Conservation (phyloP, 2,329 filamentous ascomycete species). For the Dothistroma pini region DNA sequence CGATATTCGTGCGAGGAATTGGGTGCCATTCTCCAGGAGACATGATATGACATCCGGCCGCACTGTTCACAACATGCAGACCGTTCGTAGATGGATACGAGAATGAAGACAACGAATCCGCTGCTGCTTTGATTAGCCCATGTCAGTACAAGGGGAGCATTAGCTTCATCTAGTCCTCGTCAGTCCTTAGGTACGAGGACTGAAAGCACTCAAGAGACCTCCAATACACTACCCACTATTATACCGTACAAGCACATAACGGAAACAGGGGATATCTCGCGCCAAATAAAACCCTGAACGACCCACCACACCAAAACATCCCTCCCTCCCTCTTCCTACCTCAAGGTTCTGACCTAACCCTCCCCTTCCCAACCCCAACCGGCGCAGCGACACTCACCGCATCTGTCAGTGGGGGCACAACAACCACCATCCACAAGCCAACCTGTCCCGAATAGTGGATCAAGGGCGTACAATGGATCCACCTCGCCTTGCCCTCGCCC, state of each 20-base stretch:
- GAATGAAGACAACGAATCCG: no score
- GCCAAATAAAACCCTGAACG: not conserved
- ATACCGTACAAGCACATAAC: not conserved
- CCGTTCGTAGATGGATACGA: no score
- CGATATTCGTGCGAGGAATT: no score
- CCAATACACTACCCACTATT: not conserved
- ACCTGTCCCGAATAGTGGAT: conserved; percentile 62
- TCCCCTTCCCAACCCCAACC: not conserved
- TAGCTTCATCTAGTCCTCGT: no score
- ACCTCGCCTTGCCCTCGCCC: conserved; percentile 62
- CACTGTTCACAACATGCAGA: no score
- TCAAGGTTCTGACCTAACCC: not conserved
- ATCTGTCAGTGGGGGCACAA: conserved; percentile 44
- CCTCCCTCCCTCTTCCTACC: not conserved
- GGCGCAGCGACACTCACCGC: not conserved
- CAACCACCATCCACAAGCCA: conserved; percentile 73
- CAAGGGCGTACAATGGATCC: conserved; percentile 76
- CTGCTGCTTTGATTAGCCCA: no score
- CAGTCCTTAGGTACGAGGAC: no score
- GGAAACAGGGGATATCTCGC: not conserved
- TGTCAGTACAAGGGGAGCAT: no score
- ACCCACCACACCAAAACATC: not conserved
- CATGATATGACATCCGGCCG: no score
- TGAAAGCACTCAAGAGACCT: no score
- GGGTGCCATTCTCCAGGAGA: no score